These are phyloP conservation scores for Sonneratia alba DNA, from an alignment of 345 rosid species.

Conservation along the genomic window DNA sequence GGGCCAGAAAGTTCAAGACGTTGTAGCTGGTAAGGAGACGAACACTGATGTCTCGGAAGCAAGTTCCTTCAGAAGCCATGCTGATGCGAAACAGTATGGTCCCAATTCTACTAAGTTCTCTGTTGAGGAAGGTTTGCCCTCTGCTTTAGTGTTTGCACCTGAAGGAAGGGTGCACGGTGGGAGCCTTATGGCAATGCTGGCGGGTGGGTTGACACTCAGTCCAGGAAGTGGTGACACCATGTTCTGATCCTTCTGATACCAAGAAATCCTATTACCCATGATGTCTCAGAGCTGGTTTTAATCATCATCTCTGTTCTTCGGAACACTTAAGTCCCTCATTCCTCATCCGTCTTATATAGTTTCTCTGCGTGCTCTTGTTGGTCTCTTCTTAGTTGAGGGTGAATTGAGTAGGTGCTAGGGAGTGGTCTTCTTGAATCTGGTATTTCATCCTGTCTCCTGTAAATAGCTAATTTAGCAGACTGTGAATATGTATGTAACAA, in stretches of 20 bases:
- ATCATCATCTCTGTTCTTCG: background rate
- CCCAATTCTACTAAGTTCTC: slow-evolving; percentile 10
- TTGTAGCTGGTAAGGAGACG: slow-evolving; percentile 38
- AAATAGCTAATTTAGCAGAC: background rate
- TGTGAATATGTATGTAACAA: background rate
- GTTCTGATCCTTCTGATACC: too few relatives aligned
- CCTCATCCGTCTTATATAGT: background rate
- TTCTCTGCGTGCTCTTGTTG: background rate
- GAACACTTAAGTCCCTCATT: background rate
- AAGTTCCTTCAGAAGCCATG: slow-evolving; percentile 20
- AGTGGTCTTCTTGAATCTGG: background rate
- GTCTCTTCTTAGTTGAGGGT: background rate
- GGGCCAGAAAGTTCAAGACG: slow-evolving; percentile 50
- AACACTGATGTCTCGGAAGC: slow-evolving; percentile 28
- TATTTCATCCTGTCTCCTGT: background rate
- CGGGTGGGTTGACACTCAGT: slow-evolving; percentile 31
- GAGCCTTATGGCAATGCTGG: slow-evolving; percentile 69
- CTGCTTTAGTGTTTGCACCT: slow-evolving; percentile 32
- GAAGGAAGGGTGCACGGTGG: slow-evolving; percentile 99
- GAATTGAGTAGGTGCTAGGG: background rate
- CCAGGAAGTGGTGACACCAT: slow-evolving; percentile 10
- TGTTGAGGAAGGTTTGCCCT: slow-evolving; percentile 16
- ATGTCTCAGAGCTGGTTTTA: background rate
- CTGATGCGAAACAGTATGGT: slow-evolving; percentile 32
- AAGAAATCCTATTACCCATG: background rate